A percentile compares a stretch with the other conserved stretches of the same genome.
Conservation (phyloP, 1,284 basidiomycete genomes). For the Thelephora terrestris region DNA sequence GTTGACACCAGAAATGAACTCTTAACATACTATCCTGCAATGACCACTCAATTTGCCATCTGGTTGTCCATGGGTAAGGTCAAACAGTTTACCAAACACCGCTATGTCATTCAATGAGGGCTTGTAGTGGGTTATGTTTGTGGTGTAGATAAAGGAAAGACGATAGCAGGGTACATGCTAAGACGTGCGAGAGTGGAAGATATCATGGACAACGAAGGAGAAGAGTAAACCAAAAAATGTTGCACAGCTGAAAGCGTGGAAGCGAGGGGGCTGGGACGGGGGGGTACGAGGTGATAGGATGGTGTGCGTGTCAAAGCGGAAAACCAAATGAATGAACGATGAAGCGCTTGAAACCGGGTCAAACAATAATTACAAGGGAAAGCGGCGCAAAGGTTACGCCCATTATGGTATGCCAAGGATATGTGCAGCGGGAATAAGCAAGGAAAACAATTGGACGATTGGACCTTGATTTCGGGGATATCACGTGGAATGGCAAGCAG, state of each 20-base stretch:
- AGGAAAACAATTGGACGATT: too few relatives aligned
- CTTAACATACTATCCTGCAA: too few relatives aligned
- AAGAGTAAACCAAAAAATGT: not conserved
- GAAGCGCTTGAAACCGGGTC: not conserved
- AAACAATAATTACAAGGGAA: slow-evolving; percentile 2
- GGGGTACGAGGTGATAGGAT: not conserved
- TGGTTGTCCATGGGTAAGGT: too few relatives aligned
- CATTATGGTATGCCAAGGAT: too few relatives aligned
- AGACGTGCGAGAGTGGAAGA: slow-evolving; percentile 1
- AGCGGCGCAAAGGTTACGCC: not conserved
- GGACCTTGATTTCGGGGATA: not conserved
- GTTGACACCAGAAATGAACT: too few relatives aligned
- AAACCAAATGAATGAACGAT: not conserved
- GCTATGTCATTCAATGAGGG: too few relatives aligned
- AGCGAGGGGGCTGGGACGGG: slow-evolving; percentile 3
- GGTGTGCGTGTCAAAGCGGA: not conserved
- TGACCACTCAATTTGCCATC: too few relatives aligned
- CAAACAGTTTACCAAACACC: too few relatives aligned
- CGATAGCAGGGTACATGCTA: slow-evolving; percentile 3
- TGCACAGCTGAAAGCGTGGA: not conserved
- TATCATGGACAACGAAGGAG: too few relatives aligned
- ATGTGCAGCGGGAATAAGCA: too few relatives aligned
- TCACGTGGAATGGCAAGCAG: not conserved
- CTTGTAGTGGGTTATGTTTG: too few relatives aligned
- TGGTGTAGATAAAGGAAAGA: slow-evolving; percentile 6